Evolutionary conservation across 495 filamentous ascomycete species (phyloP).

Genomic region (Aspergillus coremiiformis): DNA sequence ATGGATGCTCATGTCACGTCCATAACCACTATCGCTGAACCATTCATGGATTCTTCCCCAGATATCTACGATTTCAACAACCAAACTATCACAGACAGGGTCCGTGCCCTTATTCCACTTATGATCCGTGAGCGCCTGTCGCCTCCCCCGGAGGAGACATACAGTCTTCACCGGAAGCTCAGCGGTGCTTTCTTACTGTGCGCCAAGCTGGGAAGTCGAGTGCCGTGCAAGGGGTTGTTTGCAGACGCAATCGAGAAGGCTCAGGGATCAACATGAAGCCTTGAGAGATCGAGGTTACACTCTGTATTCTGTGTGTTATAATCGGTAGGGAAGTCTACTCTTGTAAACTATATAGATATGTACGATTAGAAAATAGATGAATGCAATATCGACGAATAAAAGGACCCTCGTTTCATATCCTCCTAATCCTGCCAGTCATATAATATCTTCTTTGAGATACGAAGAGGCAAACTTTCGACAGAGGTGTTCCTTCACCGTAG

Average conservation of each 20-base stretch:
- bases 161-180: constrained; percentile 89
- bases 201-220: constrained; percentile 73
- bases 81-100: constrained; percentile 93
- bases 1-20: constrained; percentile 75
- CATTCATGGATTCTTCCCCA: constrained; percentile 67
- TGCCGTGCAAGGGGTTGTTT: constrained; percentile 78
- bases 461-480: no score
- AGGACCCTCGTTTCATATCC: neutral
- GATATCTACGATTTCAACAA: constrained; percentile 85
- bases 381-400: neutral
- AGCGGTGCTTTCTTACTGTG: constrained; percentile 94
- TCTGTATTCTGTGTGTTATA: neutral
- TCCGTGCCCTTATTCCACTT: constrained; percentile 75
- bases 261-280: constrained; percentile 11
- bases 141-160: constrained; percentile 96
- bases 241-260: constrained; percentile 51
- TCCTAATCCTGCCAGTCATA: neutral
- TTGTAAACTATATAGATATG: constrained; percentile 2
- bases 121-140: constrained; percentile 85
- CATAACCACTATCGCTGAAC: constrained; percentile 84
- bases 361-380: neutral
- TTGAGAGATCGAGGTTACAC: neutral
- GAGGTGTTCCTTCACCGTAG: no score
- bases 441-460: no score
- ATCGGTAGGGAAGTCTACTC: neutral